Percentiles rank a stretch among this genome's conserved stretches.
Conservation (phyloP, 1,284 basidiomycete species). For the Tilletia indica region DNA sequence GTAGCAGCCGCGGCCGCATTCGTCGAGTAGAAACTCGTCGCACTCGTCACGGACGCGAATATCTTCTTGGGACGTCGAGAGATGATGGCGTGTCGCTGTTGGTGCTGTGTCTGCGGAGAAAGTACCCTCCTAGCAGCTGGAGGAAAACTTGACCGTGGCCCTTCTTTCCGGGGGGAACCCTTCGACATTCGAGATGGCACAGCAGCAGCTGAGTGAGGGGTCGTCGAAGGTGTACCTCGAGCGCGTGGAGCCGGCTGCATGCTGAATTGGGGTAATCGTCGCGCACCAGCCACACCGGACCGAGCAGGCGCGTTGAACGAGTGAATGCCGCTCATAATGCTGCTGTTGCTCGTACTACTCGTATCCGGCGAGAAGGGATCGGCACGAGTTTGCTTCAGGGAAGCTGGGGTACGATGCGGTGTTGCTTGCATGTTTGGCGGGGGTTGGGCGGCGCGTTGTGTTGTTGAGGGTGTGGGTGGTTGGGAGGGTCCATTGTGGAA, state of each 20-base stretch:
- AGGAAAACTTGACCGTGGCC: no score
- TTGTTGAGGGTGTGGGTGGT: not conserved
- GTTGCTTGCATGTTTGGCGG: not conserved
- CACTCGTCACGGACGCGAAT: slow-evolving; percentile 2
- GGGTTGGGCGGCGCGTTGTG: not conserved
- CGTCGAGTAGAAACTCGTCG: slow-evolving; percentile 9
- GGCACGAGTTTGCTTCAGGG: no score
- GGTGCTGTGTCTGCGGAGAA: not conserved
- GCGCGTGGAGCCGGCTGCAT: not conserved
- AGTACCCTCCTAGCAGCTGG: no score
- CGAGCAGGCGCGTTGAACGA: not conserved
- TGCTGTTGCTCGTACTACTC: slow-evolving; percentile 6
- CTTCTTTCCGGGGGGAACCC: no score
- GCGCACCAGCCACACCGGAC: not conserved
- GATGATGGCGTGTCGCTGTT: not conserved
- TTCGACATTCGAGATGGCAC: no score
- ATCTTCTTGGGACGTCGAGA: slow-evolving; percentile 9
- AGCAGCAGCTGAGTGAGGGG: no score
- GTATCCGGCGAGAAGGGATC: not conserved
- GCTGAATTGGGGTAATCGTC: not conserved
- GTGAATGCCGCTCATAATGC: slow-evolving; percentile 16
- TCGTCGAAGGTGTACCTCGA: no score
- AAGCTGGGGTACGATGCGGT: not conserved
- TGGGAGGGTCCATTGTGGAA: not conserved
- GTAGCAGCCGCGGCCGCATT: not conserved